These are phyloP conservation scores for Fraxinus baroniana DNA, from an alignment of 305 asterid species.

Conservation along the genomic window DNA sequence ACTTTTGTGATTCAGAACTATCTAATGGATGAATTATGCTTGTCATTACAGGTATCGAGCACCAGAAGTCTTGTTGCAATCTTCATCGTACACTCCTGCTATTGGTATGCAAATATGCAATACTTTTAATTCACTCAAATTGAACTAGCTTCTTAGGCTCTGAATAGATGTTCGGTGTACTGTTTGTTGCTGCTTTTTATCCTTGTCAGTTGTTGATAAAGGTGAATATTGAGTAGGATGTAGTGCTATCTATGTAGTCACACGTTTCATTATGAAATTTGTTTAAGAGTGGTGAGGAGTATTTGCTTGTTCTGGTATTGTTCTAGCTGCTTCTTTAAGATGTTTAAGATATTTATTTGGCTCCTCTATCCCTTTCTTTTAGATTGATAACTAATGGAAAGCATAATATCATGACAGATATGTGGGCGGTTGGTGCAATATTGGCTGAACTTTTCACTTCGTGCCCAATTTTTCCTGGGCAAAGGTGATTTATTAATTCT, in stretches of 20 bases:
- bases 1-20: conserved; percentile 17
- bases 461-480: conserved; percentile 92
- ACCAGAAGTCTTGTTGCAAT: conserved; percentile 87
- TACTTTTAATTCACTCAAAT: conserved; percentile 11
- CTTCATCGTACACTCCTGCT: conserved; percentile 79
- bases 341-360: conserved; percentile 1
- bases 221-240: no score
- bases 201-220: conserved; percentile 7
- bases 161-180: conserved; percentile 3
- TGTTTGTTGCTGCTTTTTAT: conserved; percentile 2
- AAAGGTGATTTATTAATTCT: conserved; percentile 58
- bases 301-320: conserved; percentile 4
- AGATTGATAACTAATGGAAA: conserved; percentile 22
- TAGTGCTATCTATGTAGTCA: neutral
- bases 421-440: conserved; percentile 99
- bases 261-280: conserved; percentile 9
- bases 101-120: conserved; percentile 76
- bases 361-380: conserved; percentile 10
- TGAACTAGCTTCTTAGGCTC: neutral
- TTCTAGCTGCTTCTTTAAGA: neutral
- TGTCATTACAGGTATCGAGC: conserved; percentile 81
- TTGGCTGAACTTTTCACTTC: conserved; percentile 93
- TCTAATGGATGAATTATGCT: conserved; percentile 18
- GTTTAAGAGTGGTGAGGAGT: neutral
- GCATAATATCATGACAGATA: conserved; percentile 52